These are phyloP conservation scores for Mucor ambiguus DNA, from an alignment of 371 early-diverging fungal species.

Conservation along the genomic window DNA sequence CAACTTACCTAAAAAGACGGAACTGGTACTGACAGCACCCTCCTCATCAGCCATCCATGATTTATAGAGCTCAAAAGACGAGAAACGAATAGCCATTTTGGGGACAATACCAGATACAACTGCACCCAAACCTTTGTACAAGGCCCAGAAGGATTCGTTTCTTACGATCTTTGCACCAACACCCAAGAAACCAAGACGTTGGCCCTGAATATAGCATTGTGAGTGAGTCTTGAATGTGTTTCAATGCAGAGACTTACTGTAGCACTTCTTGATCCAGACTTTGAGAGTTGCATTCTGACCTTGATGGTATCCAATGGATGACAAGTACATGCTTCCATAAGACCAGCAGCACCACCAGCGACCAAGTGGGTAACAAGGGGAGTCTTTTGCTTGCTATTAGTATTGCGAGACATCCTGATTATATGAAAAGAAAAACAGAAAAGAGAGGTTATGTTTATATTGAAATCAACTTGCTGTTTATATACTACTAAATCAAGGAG, in stretches of 20 bases:
- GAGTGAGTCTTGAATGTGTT: background rate
- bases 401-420: conserved; percentile 24
- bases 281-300: conserved; percentile 89
- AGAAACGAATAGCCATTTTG: conserved; percentile 98
- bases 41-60: conserved; percentile 70
- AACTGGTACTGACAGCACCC: conserved; percentile 71
- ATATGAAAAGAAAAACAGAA: background rate
- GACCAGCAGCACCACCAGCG: conserved; percentile 94
- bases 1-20: conserved; percentile 79
- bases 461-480: background rate
- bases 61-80: conserved; percentile 95
- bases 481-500: conserved; percentile 1
- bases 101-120: conserved; percentile 97
- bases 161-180: conserved; percentile 87
- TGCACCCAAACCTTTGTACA: conserved; percentile 98
- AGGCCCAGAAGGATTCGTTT: conserved; percentile 87
- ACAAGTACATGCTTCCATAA: conserved; percentile 93
- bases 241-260: conserved; percentile 34
- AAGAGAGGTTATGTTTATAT: background rate
- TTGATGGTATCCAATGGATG: conserved; percentile 99
- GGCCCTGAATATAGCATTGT: conserved; percentile 30
- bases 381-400: conserved; percentile 33
- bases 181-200: conserved; percentile 71
- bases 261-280: conserved; percentile 45
- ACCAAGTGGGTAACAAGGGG: conserved; percentile 70